Conservation (phyloP, 2,329 filamentous ascomycete genomes). For the Claviceps sp. region DNA sequence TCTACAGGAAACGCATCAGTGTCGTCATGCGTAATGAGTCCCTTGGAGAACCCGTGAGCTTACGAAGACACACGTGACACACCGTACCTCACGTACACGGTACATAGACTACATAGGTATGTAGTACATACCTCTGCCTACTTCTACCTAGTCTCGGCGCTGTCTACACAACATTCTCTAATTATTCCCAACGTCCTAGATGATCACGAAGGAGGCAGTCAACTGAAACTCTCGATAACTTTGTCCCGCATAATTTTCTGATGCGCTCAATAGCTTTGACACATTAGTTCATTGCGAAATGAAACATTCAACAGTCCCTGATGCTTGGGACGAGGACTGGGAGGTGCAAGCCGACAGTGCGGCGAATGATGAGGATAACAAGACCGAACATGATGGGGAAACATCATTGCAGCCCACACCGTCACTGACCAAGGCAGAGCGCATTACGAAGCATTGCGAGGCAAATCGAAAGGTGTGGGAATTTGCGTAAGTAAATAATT, state of each 20-base stretch:
- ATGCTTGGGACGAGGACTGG: constrained; percentile 92
- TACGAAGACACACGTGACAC: no score
- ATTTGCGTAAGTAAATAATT: constrained; percentile 50
- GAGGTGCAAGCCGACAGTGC: constrained; percentile 57
- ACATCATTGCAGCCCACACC: constrained; percentile 10
- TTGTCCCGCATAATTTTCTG: background rate
- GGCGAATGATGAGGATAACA: constrained; percentile 22
- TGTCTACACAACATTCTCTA: no score
- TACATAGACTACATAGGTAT: no score
- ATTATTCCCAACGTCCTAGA: background rate
- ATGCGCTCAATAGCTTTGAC: background rate
- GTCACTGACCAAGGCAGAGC: constrained; percentile 58
- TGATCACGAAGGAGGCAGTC: background rate
- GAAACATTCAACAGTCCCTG: constrained; percentile 40
- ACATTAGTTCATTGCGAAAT: constrained; percentile 19
- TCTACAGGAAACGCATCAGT: no score
- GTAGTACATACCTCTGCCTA: no score
- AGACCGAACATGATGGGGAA: constrained; percentile 14
- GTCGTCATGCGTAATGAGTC: no score
- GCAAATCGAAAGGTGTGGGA: constrained; percentile 80
- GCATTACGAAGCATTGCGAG: constrained; percentile 67
- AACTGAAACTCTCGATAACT: background rate
- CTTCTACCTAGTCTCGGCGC: no score
- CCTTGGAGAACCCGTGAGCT: no score
- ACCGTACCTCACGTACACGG: no score